Conservation (phyloP, 2,329 filamentous ascomycete species). For the Fusarium sp. region DNA sequence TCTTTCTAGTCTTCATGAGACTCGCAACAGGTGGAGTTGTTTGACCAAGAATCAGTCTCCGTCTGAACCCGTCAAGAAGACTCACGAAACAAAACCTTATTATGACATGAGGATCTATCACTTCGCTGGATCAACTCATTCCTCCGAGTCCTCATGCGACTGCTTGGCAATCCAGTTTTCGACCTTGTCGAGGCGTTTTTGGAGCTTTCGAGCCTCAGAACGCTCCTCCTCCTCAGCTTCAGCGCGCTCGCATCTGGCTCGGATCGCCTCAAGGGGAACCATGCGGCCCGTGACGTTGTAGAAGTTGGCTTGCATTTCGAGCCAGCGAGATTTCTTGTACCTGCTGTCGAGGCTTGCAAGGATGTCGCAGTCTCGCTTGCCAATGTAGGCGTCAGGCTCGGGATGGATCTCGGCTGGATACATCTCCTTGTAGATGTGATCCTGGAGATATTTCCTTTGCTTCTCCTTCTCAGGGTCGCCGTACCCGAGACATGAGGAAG, state of each 20-base stretch:
- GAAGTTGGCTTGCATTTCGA: conserved; percentile 61
- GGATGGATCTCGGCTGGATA: conserved; percentile 48
- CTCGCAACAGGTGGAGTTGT: not conserved
- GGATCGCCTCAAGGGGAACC: conserved; percentile 56
- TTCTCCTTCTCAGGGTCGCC: conserved; percentile 37
- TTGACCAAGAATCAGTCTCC: not conserved
- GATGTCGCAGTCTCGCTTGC: conserved; percentile 52
- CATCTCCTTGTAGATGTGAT: conserved; percentile 49
- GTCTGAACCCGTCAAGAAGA: conserved; percentile 1
- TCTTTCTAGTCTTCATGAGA: conserved; percentile 11
- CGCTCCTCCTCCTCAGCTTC: conserved; percentile 40
- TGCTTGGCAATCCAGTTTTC: conserved; percentile 42
- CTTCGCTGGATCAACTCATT: not conserved
- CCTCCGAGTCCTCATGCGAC: conserved; percentile 2
- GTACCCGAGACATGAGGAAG: conserved; percentile 34
- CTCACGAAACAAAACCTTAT: conserved; percentile 8
- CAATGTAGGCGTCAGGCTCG: conserved; percentile 46
- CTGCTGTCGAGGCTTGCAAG: conserved; percentile 54
- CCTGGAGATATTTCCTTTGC: conserved; percentile 51
- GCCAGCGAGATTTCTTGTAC: conserved; percentile 53
- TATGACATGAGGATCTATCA: not conserved
- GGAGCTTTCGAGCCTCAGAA: conserved; percentile 6
- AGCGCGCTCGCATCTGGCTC: conserved; percentile 51
- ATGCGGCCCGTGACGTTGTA: conserved; percentile 59
- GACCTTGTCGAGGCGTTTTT: conserved; percentile 18